Evolutionary conservation across 257 asterid genomes (phyloP).

Genomic region (Solanum tacnaense): DNA sequence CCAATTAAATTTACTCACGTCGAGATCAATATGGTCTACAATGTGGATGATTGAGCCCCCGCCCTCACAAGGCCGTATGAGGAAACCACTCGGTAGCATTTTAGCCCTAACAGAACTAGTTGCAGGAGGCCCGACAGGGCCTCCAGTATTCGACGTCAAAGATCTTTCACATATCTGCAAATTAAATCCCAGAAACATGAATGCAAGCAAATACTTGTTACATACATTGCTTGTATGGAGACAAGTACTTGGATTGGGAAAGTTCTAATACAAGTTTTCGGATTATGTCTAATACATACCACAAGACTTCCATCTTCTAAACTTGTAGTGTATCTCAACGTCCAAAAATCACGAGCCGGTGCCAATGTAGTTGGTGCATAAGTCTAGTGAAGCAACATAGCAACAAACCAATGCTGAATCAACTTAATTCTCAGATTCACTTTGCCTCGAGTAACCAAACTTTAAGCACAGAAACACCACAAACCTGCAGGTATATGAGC

Average conservation of each 20-base stretch:
- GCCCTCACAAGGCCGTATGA: slow-evolving; percentile 91
- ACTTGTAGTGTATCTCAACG: slow-evolving; percentile 61
- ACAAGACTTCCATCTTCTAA: slow-evolving; percentile 95
- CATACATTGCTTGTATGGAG: neutral
- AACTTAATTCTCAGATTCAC: neutral
- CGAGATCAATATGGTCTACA: slow-evolving; percentile 82
- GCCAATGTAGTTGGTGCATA: slow-evolving; percentile 97
- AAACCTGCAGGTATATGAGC: slow-evolving; percentile 83
- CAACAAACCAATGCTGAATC: neutral
- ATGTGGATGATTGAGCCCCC: slow-evolving; percentile 92
- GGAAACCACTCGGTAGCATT: slow-evolving; percentile 91
- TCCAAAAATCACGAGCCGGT: slow-evolving; percentile 97
- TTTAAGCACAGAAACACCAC: neutral
- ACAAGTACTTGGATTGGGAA: neutral
- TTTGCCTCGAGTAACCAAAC: neutral
- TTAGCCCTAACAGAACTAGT: slow-evolving; percentile 76
- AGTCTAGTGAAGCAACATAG: slow-evolving; percentile 24
- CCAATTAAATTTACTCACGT: slow-evolving; percentile 32
- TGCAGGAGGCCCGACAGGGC: slow-evolving; percentile 72
- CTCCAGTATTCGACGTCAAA: slow-evolving; percentile 61
- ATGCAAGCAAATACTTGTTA: neutral
- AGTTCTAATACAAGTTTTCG: neutral
- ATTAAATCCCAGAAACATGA: neutral
- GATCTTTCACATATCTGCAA: slow-evolving; percentile 92
- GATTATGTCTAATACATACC: slow-evolving; percentile 29